A percentile compares a stretch with the other conserved stretches of the same genome.
phyloP scores from a whole-genome alignment of 768 basidiomycete genomes.

The Termitomyces sp. region DNA sequence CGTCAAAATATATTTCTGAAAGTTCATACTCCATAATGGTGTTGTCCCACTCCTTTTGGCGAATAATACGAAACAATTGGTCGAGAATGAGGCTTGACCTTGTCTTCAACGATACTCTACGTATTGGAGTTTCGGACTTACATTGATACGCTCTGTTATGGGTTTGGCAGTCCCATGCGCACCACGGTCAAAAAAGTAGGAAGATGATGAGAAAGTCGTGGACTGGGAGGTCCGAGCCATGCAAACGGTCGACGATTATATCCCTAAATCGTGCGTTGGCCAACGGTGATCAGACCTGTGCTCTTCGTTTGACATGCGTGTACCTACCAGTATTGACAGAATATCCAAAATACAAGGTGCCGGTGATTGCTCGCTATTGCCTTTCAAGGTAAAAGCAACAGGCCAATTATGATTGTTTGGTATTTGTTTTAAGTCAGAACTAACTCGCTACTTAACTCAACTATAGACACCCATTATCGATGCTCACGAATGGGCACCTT shows the following conservation, averaged over 20 bases:
- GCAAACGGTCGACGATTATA: not conserved
- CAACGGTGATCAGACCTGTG: not conserved
- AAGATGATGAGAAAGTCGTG: constrained; percentile 63
- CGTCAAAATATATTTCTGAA: too few relatives aligned
- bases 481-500: constrained; percentile 1
- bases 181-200: constrained; percentile 77
- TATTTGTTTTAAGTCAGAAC: not conserved
- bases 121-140: constrained; percentile 27
- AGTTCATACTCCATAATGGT: constrained; percentile 86
- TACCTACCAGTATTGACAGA: not conserved
- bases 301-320: not conserved
- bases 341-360: not conserved
- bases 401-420: not conserved
- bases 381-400: not conserved
- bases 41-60: constrained; percentile 88
- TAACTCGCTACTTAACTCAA: not conserved
- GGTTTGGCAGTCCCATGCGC: constrained; percentile 66
- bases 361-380: not conserved
- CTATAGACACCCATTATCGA: not conserved
- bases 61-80: constrained; percentile 96
- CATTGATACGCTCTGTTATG: constrained; percentile 74
- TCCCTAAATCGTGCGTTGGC: not conserved
- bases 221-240: constrained; percentile 42
- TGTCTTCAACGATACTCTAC: not conserved
- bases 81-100: constrained; percentile 63